Base-by-base conservation (phyloP, 257 asterid species). In the Nicotiana sylvestris region DNA sequence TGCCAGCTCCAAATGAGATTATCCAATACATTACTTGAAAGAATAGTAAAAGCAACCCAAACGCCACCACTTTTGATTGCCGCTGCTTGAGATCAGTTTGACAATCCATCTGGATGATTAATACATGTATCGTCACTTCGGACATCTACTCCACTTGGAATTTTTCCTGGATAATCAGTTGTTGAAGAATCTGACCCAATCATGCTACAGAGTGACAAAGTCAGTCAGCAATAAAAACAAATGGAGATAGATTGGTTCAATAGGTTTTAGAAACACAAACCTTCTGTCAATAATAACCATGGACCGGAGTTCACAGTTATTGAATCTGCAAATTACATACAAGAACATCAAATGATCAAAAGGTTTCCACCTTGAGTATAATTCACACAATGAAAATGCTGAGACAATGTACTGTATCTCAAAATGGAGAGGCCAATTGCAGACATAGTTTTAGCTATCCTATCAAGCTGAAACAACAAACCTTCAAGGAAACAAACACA, bases 271-370 rank as follows among this genome's bases (percentile, higher is more conserved):
- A 10, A 72, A 72, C 46, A n/a, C 67, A 16, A 87, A 92, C 99
- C 99, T 87, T 89, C 81, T 91, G 82, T 96, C 98, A 53, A 93
- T 95, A 84, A 94, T 81, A 70, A 93, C 94, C 72, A 96, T 39
- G 3, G 97, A 89, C 76, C 99, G 98, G 70, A 96, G 96, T 85
- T 96, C 98, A 32, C 98, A 96, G 81, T 96, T 96, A 72, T 86
- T 90, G 82, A 91, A 96, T 69, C 99, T 96, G 97, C 89, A 88
- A 78, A 79, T 74, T 58, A 74, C 12, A 27, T 10, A 66, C n/a
- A 39, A 81, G 43, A 49, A 74, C 16, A 27, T 46, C 58, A 74
- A 49, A 3, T 6, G 35, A 74, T 46, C 29, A 49, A 49, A 27
- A 7, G 43, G 62, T 27, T 11, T 12, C 80, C 43, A 10, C 35